Conservation (phyloP, 2,329 filamentous ascomycete genomes). For the Penicillium sclerotiorum region DNA sequence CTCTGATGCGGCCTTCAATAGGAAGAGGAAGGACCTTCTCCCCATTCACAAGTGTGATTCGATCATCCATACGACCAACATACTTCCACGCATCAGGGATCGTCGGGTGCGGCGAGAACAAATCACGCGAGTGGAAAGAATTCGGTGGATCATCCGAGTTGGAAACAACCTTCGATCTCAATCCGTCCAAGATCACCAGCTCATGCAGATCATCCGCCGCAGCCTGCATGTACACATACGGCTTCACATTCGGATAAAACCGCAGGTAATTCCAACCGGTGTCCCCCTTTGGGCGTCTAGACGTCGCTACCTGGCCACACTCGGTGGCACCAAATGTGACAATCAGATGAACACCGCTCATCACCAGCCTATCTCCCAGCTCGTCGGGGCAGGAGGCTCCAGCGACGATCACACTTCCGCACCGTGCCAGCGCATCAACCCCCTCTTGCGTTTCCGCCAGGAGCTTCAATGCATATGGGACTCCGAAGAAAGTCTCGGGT, state of each 20-base stretch:
- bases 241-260: conserved; percentile 3
- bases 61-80: conserved; percentile 47
- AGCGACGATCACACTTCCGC: conserved; percentile 59
- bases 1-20: conserved; percentile 56
- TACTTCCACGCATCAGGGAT: conserved; percentile 50
- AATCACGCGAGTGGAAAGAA: conserved; percentile 18
- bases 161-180: conserved; percentile 9
- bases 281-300: conserved; percentile 55
- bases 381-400: conserved; percentile 63
- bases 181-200: conserved; percentile 9
- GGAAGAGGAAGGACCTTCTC: conserved; percentile 52
- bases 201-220: conserved; percentile 4
- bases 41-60: conserved; percentile 50
- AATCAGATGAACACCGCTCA: conserved; percentile 57
- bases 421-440: conserved; percentile 48
- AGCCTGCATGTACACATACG: conserved; percentile 5
- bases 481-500: conserved; percentile 62
- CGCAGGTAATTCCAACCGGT: conserved; percentile 64
- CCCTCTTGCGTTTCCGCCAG: conserved; percentile 63
- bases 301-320: conserved; percentile 64
- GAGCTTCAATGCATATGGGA: conserved; percentile 68
- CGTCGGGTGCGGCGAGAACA: conserved; percentile 20
- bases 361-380: conserved; percentile 57
- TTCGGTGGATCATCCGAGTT: conserved; percentile 20
- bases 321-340: conserved; percentile 53